These are phyloP conservation scores for Juglanconis sp. DNA, from an alignment of 2,329 filamentous ascomycete species.

Conservation along the genomic window DNA sequence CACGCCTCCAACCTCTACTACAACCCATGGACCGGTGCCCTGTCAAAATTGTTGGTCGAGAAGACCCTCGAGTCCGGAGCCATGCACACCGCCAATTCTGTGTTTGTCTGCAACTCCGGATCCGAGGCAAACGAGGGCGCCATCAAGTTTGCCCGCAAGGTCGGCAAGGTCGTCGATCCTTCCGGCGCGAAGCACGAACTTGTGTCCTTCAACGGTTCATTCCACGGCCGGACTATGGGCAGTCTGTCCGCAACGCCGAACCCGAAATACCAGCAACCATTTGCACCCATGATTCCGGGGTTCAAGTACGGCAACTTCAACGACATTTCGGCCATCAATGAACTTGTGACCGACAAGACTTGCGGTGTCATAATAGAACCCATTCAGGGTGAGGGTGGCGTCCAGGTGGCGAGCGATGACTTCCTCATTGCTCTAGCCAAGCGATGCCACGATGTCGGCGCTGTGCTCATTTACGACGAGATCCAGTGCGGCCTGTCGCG, in stretches of 20 bases:
- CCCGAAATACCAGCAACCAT: conserved; percentile 94
- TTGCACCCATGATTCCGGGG: conserved; percentile 91
- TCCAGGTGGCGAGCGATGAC: conserved; percentile 76
- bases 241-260: conserved; percentile 94
- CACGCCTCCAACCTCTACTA: conserved; percentile 97
- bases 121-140: conserved; percentile 97
- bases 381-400: conserved; percentile 94
- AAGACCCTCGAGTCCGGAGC: conserved; percentile 74
- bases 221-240: conserved; percentile 97
- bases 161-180: conserved; percentile 71
- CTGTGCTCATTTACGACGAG: conserved; percentile 90
- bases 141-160: conserved; percentile 94
- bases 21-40: conserved; percentile 88
- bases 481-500: conserved; percentile 92
- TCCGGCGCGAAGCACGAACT: conserved; percentile 75
- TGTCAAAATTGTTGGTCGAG: conserved; percentile 81
- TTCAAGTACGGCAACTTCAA: conserved; percentile 87
- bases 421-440: conserved; percentile 82
- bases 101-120: conserved; percentile 95
- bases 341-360: conserved; percentile 77
- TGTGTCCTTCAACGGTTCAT: conserved; percentile 86
- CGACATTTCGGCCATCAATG: conserved; percentile 67
- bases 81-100: conserved; percentile 76
- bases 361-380: conserved; percentile 96
- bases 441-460: conserved; percentile 81